These are phyloP conservation scores for Kappamyces sp. DNA, from an alignment of 192 early-diverging fungal genomes.

Conservation along the genomic window DNA sequence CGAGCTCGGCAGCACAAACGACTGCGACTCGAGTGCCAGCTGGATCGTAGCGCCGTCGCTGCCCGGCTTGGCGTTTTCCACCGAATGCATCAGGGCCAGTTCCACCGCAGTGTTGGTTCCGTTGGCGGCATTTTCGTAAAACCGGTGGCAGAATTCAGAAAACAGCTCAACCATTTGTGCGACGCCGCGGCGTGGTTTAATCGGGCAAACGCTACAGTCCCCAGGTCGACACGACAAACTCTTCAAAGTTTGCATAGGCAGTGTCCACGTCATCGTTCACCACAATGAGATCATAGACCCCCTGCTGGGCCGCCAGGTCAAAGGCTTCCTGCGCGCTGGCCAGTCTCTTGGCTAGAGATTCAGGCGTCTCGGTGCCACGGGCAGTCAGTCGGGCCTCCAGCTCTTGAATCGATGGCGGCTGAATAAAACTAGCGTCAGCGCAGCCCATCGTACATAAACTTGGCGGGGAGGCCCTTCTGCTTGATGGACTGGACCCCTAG, in stretches of 20 bases:
- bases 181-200: too few relatives aligned
- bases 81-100: too few relatives aligned
- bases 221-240: constrained; percentile 19
- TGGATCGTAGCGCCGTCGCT: too few relatives aligned
- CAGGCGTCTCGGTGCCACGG: constrained; percentile 20
- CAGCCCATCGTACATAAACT: background rate
- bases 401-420: constrained; percentile 29
- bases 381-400: constrained; percentile 22
- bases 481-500: constrained; percentile 22
- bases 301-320: constrained; percentile 18
- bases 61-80: too few relatives aligned
- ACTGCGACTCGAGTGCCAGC: too few relatives aligned
- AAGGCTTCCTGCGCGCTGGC: constrained; percentile 24
- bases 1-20: too few relatives aligned
- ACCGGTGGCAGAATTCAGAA: too few relatives aligned
- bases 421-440: constrained; percentile 19
- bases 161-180: too few relatives aligned
- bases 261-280: constrained; percentile 27
- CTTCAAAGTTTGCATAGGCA: constrained; percentile 23
- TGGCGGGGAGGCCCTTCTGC: constrained; percentile 16
- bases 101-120: too few relatives aligned
- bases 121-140: too few relatives aligned
- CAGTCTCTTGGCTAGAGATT: constrained; percentile 21
- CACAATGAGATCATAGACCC: constrained; percentile 20
- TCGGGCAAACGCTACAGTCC: background rate